Conservation (phyloP, 2,329 filamentous ascomycete species). For the Beauveria sp. region DNA sequence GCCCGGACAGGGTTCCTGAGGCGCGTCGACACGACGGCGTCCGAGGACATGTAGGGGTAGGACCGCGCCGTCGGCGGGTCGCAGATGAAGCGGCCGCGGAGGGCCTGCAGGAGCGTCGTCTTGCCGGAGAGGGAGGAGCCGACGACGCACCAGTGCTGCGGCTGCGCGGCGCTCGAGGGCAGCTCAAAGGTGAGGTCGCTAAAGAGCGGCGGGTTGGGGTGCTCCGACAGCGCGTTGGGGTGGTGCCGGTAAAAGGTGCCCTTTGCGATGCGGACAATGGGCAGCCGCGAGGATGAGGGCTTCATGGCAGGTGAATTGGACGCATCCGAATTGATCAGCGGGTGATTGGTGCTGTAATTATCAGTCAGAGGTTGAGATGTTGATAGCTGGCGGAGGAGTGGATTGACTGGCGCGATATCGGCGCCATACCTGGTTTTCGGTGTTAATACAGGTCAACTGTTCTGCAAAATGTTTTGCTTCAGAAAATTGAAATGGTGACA, state of each 20-base stretch:
- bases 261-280: constrained; percentile 65
- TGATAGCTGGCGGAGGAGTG: neutral
- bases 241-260: constrained; percentile 79
- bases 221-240: constrained; percentile 43
- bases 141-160: constrained; percentile 75
- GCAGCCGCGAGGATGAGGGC: constrained; percentile 33
- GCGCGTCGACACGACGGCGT: constrained; percentile 42
- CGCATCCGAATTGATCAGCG: constrained; percentile 16
- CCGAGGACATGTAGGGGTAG: constrained; percentile 68
- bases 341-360: neutral
- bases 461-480: too few relatives aligned
- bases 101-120: constrained; percentile 72
- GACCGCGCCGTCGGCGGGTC: constrained; percentile 67
- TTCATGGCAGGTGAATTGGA: constrained; percentile 26
- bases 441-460: neutral
- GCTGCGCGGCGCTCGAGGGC: constrained; percentile 42
- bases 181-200: constrained; percentile 62
- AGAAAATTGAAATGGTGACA: too few relatives aligned
- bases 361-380: neutral
- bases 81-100: constrained; percentile 69
- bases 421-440: neutral
- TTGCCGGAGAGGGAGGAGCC: constrained; percentile 72
- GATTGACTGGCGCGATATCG: neutral
- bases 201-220: constrained; percentile 67
- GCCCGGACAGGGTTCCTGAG: constrained; percentile 57